phyloP scores from a whole-genome alignment of 495 filamentous ascomycete species.

The Podospora pseudopauciseta region DNA sequence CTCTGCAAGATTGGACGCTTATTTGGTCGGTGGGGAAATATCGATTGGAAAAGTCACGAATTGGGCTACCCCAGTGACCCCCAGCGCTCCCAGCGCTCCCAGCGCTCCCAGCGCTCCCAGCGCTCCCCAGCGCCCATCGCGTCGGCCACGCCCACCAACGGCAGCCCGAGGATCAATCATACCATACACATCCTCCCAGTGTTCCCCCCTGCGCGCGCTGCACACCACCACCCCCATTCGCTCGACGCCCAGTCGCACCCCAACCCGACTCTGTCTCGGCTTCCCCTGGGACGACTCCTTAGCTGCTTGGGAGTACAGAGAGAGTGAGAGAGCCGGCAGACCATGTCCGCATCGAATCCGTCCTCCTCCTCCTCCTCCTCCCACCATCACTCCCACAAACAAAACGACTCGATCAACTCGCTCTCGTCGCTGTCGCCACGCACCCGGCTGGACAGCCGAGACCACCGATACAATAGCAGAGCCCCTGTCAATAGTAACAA shows the following conservation, averaged over 20 bases:
- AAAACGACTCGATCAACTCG: conserved; percentile 11
- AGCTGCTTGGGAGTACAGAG: too few species aligned
- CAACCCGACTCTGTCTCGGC: conserved; percentile 31
- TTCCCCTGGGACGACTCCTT: conserved; percentile 21
- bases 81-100: not conserved
- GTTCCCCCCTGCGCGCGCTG: conserved; percentile 5
- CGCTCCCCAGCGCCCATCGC: conserved; percentile 10
- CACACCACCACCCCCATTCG: not conserved
- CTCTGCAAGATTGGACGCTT: conserved; percentile 3
- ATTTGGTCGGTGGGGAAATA: conserved; percentile 13
- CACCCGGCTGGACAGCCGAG: conserved; percentile 17
- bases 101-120: not conserved
- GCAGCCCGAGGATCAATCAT: conserved; percentile 21
- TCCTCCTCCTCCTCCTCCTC: not conserved
- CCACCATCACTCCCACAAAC: conserved; percentile 8
- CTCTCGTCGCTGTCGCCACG: conserved; percentile 23
- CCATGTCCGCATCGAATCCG: conserved; percentile 24
- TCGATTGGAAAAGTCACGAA: conserved; percentile 14
- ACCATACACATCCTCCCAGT: conserved; percentile 10
- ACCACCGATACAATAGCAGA: conserved; percentile 11
- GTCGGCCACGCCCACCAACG: conserved; percentile 17
- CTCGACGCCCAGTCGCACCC: conserved; percentile 19
- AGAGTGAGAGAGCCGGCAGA: not conserved
- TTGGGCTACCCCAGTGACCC: not conserved
- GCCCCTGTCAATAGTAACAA: not conserved